Evolutionary conservation across 345 rosid genomes (phyloP).

Genomic region (Dimocarpus longan): DNA sequence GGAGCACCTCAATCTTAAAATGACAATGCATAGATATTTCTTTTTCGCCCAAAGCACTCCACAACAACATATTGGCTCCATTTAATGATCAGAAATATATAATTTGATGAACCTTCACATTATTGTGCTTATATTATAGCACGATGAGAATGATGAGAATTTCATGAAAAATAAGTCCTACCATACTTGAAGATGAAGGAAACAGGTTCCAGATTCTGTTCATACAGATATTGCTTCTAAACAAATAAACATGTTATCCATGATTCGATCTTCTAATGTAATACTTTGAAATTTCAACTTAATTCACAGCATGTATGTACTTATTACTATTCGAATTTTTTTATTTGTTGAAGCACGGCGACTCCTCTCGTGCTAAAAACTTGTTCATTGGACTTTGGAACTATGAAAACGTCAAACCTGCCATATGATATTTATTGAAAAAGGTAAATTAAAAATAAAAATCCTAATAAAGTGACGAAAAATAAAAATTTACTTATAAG

Average conservation of each 20-base stretch:
- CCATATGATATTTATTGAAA: background rate
- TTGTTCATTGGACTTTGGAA: background rate
- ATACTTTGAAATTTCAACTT: background rate
- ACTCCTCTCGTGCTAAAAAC: background rate
- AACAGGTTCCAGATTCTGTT: background rate
- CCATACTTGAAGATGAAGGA: background rate
- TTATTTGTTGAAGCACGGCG: background rate
- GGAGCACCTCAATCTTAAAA: background rate
- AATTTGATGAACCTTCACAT: background rate
- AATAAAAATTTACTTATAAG: too few species aligned
- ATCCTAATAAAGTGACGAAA: background rate
- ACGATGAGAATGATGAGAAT: background rate
- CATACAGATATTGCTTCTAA: background rate
- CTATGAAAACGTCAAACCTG: background rate
- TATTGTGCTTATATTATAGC: background rate
- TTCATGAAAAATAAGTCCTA: background rate
- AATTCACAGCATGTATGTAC: background rate
- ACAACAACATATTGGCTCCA: background rate
- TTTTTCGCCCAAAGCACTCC: background rate
- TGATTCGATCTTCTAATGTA: background rate
- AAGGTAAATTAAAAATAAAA: background rate
- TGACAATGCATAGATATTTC: background rate
- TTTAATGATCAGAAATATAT: slow-evolving; percentile 1
- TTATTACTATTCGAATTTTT: background rate
- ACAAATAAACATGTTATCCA: too few species aligned